Conservation (phyloP, 2,329 filamentous ascomycete genomes). For the Thielaviopsis euricoi region DNA sequence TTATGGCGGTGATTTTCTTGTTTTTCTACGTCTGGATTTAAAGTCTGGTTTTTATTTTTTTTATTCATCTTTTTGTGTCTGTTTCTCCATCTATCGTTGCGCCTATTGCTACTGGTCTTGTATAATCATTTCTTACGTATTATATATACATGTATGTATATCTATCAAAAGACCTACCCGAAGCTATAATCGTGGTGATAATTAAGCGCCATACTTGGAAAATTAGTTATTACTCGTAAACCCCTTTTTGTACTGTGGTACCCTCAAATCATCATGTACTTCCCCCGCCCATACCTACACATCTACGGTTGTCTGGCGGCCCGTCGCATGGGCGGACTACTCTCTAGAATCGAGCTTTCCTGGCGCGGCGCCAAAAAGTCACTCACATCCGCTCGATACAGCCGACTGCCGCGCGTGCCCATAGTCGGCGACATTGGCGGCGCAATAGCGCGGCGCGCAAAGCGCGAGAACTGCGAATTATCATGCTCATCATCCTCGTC, state of each 20-base stretch:
- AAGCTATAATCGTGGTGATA: too few relatives aligned
- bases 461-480: slow-evolving; percentile 6
- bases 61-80: background rate
- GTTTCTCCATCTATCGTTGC: background rate
- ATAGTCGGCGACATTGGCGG: slow-evolving; percentile 24
- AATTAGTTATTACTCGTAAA: too few relatives aligned
- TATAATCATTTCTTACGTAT: background rate
- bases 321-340: slow-evolving; percentile 26
- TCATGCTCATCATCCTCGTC: slow-evolving; percentile 18
- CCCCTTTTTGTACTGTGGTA: too few relatives aligned
- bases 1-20: slow-evolving; percentile 61
- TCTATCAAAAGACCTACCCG: too few relatives aligned
- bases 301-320: slow-evolving; percentile 1
- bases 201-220: too few relatives aligned
- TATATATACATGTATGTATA: too few relatives aligned
- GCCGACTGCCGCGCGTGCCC: slow-evolving; percentile 17
- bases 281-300: background rate
- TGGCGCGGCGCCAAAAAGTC: slow-evolving; percentile 34
- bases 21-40: slow-evolving; percentile 89
- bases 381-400: slow-evolving; percentile 39
- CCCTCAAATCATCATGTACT: too few relatives aligned
- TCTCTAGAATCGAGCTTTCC: slow-evolving; percentile 39
- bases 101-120: background rate
- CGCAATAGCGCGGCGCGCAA: slow-evolving; percentile 14
- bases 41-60: background rate